These are phyloP conservation scores for Clitopilus hobsonii DNA, from an alignment of 768 basidiomycete genomes.

Conservation along the genomic window DNA sequence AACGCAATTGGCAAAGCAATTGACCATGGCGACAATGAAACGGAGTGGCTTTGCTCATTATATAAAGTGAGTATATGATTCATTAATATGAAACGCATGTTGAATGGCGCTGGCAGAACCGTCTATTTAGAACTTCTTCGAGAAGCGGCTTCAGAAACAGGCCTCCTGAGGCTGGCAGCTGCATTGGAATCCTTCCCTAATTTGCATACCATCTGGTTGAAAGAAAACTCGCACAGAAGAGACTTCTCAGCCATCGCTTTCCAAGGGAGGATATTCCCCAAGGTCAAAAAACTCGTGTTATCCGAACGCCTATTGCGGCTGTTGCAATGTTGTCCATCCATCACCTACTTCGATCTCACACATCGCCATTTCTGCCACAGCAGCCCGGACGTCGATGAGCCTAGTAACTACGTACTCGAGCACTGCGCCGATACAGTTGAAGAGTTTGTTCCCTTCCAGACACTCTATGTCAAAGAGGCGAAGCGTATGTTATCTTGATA, in stretches of 20 bases:
- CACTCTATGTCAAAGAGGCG: too few species aligned
- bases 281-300: neutral
- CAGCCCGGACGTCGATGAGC: too few species aligned
- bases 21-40: neutral
- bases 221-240: neutral
- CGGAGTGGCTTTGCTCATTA: neutral
- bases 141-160: neutral
- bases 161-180: neutral
- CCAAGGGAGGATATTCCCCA: neutral
- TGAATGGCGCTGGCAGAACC: neutral
- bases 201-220: neutral
- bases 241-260: neutral
- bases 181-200: neutral
- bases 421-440: too few species aligned
- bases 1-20: neutral
- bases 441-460: too few species aligned
- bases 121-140: neutral
- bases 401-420: too few species aligned
- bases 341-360: neutral
- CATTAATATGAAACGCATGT: too few species aligned
- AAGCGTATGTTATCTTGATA: too few species aligned
- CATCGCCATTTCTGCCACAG: too few species aligned
- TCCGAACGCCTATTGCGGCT: neutral
- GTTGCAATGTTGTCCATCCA: neutral
- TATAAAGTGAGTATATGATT: neutral